Base-by-base conservation (phyloP, 2,329 filamentous ascomycete genomes). In the Sporothrix sp. region DNA sequence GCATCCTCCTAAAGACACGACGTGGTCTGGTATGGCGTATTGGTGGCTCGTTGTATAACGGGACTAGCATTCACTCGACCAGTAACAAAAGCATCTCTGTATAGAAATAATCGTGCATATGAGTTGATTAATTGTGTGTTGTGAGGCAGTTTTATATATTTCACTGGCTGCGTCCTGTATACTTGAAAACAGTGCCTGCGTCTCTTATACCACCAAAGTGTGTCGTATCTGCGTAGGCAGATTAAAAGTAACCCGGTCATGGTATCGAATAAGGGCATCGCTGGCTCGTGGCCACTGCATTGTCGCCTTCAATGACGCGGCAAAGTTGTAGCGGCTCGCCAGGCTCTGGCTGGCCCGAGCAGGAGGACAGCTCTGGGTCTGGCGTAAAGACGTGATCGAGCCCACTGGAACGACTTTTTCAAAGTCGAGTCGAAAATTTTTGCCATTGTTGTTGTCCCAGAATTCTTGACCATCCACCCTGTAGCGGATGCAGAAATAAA, bases 401-500 rank as follows among this genome's bases (percentile, higher is more conserved):
- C 14, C 33, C 13, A 57, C 77, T 82, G 39, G 74, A 64, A 28
- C 74, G n/a, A n/a, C n/a, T n/a, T n/a, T n/a, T n/a, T n/a, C n/a
- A 70, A 98, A 98, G 65, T 95, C 89, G 50, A 96, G 79, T 66
- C 96, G 90, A 70, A 93, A 98, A 69, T 98, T 97, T 67, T 81
- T 78, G 25, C 73, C 72, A 58, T 74, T 73, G 65, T 98, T 97
- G 75, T 91, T 98, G 68, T 98, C 93, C 93, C 93, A 98, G 66
- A 81, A 87, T 60, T 97, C 91, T 55, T 84, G 76, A n/a, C 88
- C 87, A 55, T 83, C 82, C 52, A 95, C 88, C 33, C 72, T 80
- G 67, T 97, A 98, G 46, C 87, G 85, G 46, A 96, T 77, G 67
- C 93, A 97, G 62, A 97, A 82, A 66, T 90, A 88, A 62, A 98